Percentiles rank a stretch among this genome's conserved stretches.
These are phyloP conservation scores for Plantago lanceolata DNA, from an alignment of 305 asterid genomes.

Conservation along the genomic window DNA sequence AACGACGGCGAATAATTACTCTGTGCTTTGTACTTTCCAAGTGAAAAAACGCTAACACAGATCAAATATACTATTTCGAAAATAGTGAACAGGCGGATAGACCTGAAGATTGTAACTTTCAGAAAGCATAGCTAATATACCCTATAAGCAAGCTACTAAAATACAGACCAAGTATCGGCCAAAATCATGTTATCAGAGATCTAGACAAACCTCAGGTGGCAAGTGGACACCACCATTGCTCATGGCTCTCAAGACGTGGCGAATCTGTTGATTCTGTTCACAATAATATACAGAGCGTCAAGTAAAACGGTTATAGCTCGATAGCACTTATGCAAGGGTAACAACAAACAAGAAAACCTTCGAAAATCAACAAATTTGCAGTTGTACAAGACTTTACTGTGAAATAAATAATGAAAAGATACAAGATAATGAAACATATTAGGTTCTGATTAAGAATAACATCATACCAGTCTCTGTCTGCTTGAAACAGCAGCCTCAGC, in stretches of 20 bases:
- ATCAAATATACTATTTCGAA: neutral
- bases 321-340: neutral
- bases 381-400: too few species aligned
- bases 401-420: too few species aligned
- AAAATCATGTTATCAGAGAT: neutral
- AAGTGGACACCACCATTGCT: slow-evolving; percentile 58
- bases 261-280: slow-evolving; percentile 63
- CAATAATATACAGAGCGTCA: slow-evolving; percentile 3
- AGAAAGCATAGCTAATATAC: too few species aligned
- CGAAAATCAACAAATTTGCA: too few species aligned
- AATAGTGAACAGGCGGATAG: neutral
- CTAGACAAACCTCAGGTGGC: slow-evolving; percentile 49
- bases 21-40: neutral
- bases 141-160: neutral
- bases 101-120: neutral
- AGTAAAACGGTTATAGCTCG: neutral
- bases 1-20: neutral
- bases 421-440: too few species aligned
- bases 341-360: neutral
- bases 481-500: slow-evolving; percentile 45
- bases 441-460: neutral
- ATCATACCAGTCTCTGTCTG: slow-evolving; percentile 42
- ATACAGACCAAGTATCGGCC: neutral
- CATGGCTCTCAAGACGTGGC: slow-evolving; percentile 55
- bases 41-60: neutral